Percentiles rank a stretch among this genome's conserved stretches.
These are phyloP conservation scores for Cytidiella melzeri DNA, from an alignment of 768 basidiomycete species.

Conservation along the genomic window DNA sequence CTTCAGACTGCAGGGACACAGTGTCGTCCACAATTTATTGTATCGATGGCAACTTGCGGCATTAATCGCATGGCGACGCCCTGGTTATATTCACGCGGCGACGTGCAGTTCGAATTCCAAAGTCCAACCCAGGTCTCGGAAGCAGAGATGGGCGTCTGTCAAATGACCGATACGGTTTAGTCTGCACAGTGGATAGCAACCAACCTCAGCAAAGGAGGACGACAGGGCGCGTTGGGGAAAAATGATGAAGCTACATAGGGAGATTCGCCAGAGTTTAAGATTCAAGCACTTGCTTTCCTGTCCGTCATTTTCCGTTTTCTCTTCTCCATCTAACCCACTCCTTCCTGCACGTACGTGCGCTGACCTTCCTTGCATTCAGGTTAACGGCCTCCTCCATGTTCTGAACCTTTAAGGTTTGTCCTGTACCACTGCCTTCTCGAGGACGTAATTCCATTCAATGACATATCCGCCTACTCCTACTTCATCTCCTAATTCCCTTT, in stretches of 20 bases:
- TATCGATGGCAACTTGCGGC: slow-evolving; percentile 7
- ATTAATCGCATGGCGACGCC: neutral
- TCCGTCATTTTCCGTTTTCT: slow-evolving; percentile 7
- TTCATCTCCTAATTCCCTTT: slow-evolving; percentile 12
- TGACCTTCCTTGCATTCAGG: slow-evolving; percentile 5
- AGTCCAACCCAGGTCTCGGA: neutral
- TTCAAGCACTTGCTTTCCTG: slow-evolving; percentile 3
- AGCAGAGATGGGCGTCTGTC: slow-evolving; percentile 1
- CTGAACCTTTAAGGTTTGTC: slow-evolving; percentile 21
- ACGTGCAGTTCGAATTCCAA: no score
- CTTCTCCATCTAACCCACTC: slow-evolving; percentile 8
- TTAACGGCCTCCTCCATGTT: slow-evolving; percentile 10
- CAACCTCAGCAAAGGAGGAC: neutral
- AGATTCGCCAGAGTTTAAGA: slow-evolving; percentile 19
- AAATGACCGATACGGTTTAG: slow-evolving; percentile 9
- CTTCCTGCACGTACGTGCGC: slow-evolving; percentile 9
- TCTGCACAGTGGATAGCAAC: slow-evolving; percentile 6
- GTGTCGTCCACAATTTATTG: neutral
- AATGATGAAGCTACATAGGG: slow-evolving; percentile 19
- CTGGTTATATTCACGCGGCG: neutral
- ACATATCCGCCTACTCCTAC: slow-evolving; percentile 16
- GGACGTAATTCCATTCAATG: slow-evolving; percentile 20
- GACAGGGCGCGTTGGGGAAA: slow-evolving; percentile 13
- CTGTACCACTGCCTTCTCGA: slow-evolving; percentile 22
- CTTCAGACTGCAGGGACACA: no score